Evolutionary conservation across 306 rosid genomes (phyloP), one percentile per base, ranked within the genome.

Genomic region (Ceratonia siliqua): DNA sequence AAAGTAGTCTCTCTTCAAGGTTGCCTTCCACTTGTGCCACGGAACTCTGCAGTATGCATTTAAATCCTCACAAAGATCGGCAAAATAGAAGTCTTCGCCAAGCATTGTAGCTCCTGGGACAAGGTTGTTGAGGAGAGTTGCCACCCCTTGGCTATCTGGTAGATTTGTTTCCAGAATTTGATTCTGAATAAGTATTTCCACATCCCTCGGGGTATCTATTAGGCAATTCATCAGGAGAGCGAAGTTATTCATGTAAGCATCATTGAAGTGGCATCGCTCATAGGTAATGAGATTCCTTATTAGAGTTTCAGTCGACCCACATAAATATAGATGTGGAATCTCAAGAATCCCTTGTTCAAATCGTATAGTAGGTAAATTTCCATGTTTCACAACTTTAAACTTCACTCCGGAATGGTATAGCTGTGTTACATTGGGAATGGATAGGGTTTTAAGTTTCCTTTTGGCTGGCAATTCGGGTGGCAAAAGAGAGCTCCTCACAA

Each of bases 11-110:
- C 71, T 79, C 50, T 21, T 64, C 78, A 77, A 43, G 15, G 49
- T 73, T 9, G 81, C 83, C 81, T n/a, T 80, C 81, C 74, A 73
- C 12, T 14, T 68, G 42, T 81, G 22, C 70, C 83, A 58, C 0
- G 46, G 25, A 32, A n/a, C 20, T 17, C 20, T 53, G 27, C 58
- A 58, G 49, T 74, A 41, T 0, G 1, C 22, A 17, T 66, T 4
- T 11, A 81, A 43, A 0, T 46, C 36, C 21, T 73, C 58, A 45
- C 58, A 73, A 33, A 74, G 72, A 33, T 38, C 13, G 36, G 75
- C 42, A 42, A 50, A 78, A 17, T 53, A 15, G 68, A 67, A 61
- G 3, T 49, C 42, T 1, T 30, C 13, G 8, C 4, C 0, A 5
- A 48, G 5, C 2, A 58, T 1, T 0, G 6, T 1, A 8, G 27